Base-by-base conservation (phyloP, 176 grass and related monocot species). In the Pontederia paniculata region DNA sequence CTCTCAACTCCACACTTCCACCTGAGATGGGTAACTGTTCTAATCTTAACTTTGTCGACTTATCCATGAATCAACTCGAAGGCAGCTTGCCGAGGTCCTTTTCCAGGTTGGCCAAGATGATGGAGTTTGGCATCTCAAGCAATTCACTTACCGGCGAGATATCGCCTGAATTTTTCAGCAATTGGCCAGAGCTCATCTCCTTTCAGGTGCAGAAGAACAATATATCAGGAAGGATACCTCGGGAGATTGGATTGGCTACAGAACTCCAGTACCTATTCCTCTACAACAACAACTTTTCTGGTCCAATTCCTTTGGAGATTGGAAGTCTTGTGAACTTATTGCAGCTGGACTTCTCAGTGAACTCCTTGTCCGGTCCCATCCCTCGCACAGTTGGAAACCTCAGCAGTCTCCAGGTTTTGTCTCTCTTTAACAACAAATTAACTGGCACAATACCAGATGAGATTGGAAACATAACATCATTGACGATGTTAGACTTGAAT, bases 131-230 rank as follows among this genome's bases (percentile, higher is more conserved):
- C 22, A 85, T 84, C 46, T 94, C 88, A 12, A 73, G 21, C 45
- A 95, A 88, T 72, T 57, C 67, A 46, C 74, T 95, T 62, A 44
- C 78, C 12, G 81, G 84, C 18, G 73, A 72, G 70, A 69, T 95
- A 45, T 15, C 16, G 0, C 55, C 58, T 12, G 70, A 78, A 23
- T 73, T 73, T 55, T 94, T 94, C 71, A 73, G 47, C 31, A 74
- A 70, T 21, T 94, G 88, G 83, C 66, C 77, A 0, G 18, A 67
- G 2, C 80, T 94, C 67, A 67, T 54, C 12, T 73, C 78, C 50
- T 95, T 85, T 8, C 78, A 95, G 67, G 58, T 78, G 8, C 69
- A 88, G 25, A 55, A 66, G 9, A 94, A 94, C 62, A 58, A 1
- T 4, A 72, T 94, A 66, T 14, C 20, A 8, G 80, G 83, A 16